Percentiles rank a stretch among this genome's conserved stretches.
phyloP scores from a whole-genome alignment of 805 yeast species.

The Schizosaccharomyces osmophilus region DNA sequence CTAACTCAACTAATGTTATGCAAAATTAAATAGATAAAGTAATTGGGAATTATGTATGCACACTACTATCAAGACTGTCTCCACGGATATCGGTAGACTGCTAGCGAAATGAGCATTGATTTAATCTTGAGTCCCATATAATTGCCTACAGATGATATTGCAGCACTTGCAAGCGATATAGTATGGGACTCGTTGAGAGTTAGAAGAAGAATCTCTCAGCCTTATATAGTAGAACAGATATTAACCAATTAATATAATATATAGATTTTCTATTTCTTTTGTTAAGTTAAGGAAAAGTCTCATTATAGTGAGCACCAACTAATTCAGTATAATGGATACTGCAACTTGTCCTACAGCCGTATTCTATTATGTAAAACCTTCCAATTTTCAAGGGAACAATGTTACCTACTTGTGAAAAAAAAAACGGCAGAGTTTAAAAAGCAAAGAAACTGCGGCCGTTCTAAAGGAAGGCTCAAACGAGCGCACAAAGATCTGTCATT shows the following conservation, averaged over 20 bases:
- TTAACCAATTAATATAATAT: too few species aligned
- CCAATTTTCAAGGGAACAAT: too few species aligned
- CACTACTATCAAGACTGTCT: constrained; percentile 1
- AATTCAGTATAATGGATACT: background rate
- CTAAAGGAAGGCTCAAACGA: too few species aligned
- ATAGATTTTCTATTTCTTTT: too few species aligned
- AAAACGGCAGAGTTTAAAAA: too few species aligned
- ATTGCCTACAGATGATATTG: background rate
- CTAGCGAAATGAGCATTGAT: constrained; percentile 1
- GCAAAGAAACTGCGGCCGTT: too few species aligned
- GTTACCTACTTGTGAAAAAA: too few species aligned
- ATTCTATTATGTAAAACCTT: too few species aligned
- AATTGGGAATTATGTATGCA: background rate
- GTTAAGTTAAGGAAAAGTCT: too few species aligned
- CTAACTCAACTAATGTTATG: background rate
- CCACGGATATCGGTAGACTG: background rate
- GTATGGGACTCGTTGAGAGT: background rate
- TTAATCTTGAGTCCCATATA: background rate
- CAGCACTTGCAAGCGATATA: background rate
- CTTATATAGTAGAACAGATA: too few species aligned
- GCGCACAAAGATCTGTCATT: too few species aligned
- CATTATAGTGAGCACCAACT: background rate
- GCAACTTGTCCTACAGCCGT: too few species aligned
- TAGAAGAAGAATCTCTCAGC: background rate
- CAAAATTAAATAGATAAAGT: background rate